phyloP scores from a whole-genome alignment of 768 basidiomycete species.

The Strobilomyces echinocephalus region DNA sequence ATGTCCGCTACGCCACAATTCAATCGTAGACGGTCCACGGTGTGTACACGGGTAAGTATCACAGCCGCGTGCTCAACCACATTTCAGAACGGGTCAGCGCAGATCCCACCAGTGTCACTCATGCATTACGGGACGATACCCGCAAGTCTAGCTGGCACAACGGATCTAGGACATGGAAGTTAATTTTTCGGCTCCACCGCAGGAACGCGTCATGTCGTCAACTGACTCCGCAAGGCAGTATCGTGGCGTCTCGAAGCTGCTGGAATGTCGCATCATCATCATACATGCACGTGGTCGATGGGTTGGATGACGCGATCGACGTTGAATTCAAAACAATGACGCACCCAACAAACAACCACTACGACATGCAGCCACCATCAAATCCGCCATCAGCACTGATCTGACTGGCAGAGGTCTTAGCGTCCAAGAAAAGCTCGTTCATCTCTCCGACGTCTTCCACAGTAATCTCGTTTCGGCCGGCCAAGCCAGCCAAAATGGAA shows the following conservation, averaged over 20 bases:
- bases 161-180: slow-evolving; percentile 11
- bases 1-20: slow-evolving; percentile 2
- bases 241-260: background rate
- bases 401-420: slow-evolving; percentile 69
- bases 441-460: slow-evolving; percentile 90
- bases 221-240: background rate
- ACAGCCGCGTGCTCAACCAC: background rate
- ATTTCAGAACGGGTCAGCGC: background rate
- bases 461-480: slow-evolving; percentile 76
- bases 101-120: slow-evolving; percentile 5
- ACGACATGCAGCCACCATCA: slow-evolving; percentile 30
- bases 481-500: slow-evolving; percentile 74
- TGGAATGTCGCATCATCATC: background rate
- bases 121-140: background rate
- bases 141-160: slow-evolving; percentile 7
- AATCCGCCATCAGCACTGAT: slow-evolving; percentile 25
- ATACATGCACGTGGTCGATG: slow-evolving; percentile 6
- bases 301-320: slow-evolving; percentile 1
- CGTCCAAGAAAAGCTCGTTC: slow-evolving; percentile 92
- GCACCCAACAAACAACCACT: slow-evolving; percentile 14
- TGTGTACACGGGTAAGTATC: background rate
- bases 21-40: background rate
- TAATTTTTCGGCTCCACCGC: slow-evolving; percentile 4
- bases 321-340: background rate
- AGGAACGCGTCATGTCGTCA: background rate